Evolutionary conservation across 1,284 basidiomycete genomes (phyloP), one percentile per base, ranked within the genome.

Genomic region (Apiotrichum laibachii): DNA sequence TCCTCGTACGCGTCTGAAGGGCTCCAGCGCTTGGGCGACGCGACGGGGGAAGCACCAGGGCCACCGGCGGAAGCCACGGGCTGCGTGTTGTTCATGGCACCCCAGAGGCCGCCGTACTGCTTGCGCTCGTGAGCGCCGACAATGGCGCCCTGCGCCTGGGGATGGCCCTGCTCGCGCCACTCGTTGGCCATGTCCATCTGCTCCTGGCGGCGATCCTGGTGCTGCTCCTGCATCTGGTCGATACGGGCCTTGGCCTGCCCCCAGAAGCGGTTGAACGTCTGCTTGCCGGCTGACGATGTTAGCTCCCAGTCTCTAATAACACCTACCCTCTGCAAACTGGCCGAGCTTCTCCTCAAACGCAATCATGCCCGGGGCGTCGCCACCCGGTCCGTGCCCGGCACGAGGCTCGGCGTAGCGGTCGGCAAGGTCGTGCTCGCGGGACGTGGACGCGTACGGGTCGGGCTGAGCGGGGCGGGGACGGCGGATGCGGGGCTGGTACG

Each of bases 401-500:
- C 42, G 51, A 26, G 51, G 40, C 40, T 53, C 51, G 47, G 43
- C 60, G 46, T 59, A 62, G 12, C 56, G 40, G 15, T 52, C 42
- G 42, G 58, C 53, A 21, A 62, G 49, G 12, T 43, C 12, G 45
- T 48, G 44, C 34, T 62, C 50, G n/a, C 44, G 51, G 4, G 51
- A 22, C n/a, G 19, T 2, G n/a, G 12, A 39, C 3, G 55, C 57
- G 19, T 62, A 60, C 5, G 59, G 59, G 48, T 59, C 55, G 0
- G 31, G 54, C 6, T 21, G 48, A 13, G 63, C 57, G 2, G 63
- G 61, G 21, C 66, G 63, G 15, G 59, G 48, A 3, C 67, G 61
- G 42, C 73, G 67, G 1, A 78, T 69, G 19, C 77, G 65, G 4
- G 77, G 70, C 59, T 78, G 76, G 56, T 78, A 78, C 34, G 76